phyloP scores from a whole-genome alignment of 2,329 filamentous ascomycete species.

The Beauveria australis region DNA sequence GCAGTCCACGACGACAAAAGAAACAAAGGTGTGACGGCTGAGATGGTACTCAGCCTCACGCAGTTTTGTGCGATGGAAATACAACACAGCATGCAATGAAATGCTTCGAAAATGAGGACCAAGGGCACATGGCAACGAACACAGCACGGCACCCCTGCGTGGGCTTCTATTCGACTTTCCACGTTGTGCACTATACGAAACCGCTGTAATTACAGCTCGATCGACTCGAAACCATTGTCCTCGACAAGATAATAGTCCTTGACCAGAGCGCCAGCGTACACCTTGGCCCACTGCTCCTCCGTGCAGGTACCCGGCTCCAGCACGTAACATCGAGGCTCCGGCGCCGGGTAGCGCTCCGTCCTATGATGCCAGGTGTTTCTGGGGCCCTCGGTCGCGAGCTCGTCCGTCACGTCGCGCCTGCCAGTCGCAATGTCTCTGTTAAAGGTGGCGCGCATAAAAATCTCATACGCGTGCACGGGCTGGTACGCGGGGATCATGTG shows the following conservation, averaged over 20 bases:
- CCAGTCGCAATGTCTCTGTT: conserved; percentile 48
- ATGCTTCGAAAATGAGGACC: background rate
- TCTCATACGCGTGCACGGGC: conserved; percentile 45
- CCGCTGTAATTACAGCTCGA: conserved; percentile 3
- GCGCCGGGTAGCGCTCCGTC: conserved; percentile 38
- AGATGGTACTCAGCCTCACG: background rate
- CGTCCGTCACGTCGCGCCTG: conserved; percentile 38
- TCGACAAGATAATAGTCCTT: conserved; percentile 27
- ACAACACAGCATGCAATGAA: background rate
- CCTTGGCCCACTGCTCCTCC: conserved; percentile 40
- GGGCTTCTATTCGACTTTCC: background rate
- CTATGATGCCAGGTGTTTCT: conserved; percentile 51
- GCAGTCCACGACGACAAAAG: no score
- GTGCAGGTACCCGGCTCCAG: conserved; percentile 48
- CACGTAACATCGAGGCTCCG: conserved; percentile 50
- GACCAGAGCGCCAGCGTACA: conserved; percentile 44
- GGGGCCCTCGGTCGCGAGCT: conserved; percentile 43
- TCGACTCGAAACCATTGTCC: background rate
- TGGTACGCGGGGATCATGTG: conserved; percentile 55
- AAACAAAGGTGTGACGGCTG: background rate
- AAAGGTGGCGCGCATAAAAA: conserved; percentile 51
- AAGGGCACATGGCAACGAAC: background rate
- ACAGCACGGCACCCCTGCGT: background rate
- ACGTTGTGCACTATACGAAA: background rate
- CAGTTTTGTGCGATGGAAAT: background rate